Evolutionary conservation across 1,284 basidiomycete species (phyloP).

Genomic region (Lentinula novae-zelandiae): DNA sequence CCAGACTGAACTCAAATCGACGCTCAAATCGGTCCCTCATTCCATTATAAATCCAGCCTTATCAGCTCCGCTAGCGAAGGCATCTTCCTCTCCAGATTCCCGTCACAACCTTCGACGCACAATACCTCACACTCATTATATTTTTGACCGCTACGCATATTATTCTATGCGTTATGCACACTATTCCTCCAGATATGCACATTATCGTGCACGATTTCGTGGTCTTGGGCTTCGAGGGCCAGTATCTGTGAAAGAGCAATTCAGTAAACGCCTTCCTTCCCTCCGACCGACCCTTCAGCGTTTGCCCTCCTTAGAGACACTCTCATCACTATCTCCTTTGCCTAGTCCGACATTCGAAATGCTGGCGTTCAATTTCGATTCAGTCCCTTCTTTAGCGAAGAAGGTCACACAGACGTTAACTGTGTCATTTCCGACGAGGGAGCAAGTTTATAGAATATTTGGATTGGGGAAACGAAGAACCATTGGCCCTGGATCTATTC

Average conservation of each 20-base stretch:
- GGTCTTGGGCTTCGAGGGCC: not conserved
- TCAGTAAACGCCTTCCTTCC: not conserved
- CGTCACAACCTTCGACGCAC: not conserved
- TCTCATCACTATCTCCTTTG: not conserved
- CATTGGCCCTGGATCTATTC: not conserved
- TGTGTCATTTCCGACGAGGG: not conserved
- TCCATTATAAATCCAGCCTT: not conserved
- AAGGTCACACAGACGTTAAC: not conserved
- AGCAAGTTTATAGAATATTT: not conserved
- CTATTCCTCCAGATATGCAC: conserved; percentile 2
- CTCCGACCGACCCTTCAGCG: conserved; percentile 1
- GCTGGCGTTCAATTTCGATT: not conserved
- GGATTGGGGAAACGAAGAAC: not conserved
- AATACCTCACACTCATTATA: not conserved
- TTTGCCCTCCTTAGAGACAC: not conserved
- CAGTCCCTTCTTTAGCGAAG: not conserved
- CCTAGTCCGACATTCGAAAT: not conserved
- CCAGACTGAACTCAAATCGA: not conserved
- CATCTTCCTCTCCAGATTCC: not conserved
- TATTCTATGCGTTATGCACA: not conserved
- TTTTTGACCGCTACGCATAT: not conserved
- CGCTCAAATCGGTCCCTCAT: not conserved
- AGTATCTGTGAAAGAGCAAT: not conserved
- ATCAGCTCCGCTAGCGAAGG: not conserved
- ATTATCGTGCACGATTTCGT: conserved; percentile 1